Evolutionary conservation across 2,329 filamentous ascomycete genomes (phyloP).

Genomic region (Fusarium hainanense): DNA sequence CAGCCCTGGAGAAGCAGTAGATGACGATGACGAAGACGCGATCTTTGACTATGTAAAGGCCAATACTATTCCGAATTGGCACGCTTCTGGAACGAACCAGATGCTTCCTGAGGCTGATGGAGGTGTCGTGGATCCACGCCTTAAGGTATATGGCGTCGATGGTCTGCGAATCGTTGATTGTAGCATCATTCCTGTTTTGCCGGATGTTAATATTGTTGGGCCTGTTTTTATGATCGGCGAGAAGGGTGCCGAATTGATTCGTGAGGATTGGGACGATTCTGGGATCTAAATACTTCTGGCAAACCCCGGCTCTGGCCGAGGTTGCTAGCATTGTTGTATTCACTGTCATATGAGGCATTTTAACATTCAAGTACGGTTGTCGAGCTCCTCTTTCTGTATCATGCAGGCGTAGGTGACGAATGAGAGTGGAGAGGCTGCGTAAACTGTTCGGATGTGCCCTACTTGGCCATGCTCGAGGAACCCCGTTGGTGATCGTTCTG

Average conservation of each 20-base stretch:
- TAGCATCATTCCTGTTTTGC: slow-evolving; percentile 62
- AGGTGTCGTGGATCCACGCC: slow-evolving; percentile 38
- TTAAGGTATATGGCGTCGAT: slow-evolving; percentile 31
- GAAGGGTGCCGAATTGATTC: slow-evolving; percentile 51
- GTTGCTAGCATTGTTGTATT: no score
- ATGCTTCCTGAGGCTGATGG: slow-evolving; percentile 14
- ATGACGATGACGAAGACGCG: neutral
- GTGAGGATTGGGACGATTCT: slow-evolving; percentile 1
- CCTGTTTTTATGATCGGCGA: slow-evolving; percentile 70
- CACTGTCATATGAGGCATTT: neutral
- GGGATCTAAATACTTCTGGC: neutral
- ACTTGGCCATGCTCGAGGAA: no score
- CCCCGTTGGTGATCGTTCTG: no score
- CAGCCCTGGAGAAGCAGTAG: neutral
- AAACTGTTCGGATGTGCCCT: no score
- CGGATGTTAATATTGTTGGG: slow-evolving; percentile 68
- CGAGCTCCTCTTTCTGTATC: neutral
- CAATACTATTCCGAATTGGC: slow-evolving; percentile 14
- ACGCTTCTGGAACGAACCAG: slow-evolving; percentile 15
- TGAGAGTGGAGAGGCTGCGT: no score
- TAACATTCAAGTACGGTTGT: neutral
- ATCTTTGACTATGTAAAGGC: slow-evolving; percentile 21
- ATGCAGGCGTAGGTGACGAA: neutral
- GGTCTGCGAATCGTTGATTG: slow-evolving; percentile 30
- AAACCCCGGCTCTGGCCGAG: no score